These are phyloP conservation scores for Pseudogymnoascus sp. DNA, from an alignment of 2,329 filamentous ascomycete species.

Conservation along the genomic window DNA sequence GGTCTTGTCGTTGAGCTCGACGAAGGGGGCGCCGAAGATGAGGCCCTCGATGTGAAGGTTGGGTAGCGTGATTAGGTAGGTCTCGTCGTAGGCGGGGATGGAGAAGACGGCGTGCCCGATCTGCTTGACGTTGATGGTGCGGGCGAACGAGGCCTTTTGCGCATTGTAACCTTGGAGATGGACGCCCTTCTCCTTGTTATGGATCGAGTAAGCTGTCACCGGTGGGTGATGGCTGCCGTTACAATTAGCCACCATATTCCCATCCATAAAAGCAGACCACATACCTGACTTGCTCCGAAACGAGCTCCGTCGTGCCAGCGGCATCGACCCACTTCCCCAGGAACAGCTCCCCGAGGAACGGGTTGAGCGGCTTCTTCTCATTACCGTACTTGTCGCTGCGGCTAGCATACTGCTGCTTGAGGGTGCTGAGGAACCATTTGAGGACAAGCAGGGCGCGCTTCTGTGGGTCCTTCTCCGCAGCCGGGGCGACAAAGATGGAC, in stretches of 20 bases:
- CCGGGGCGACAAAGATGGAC: constrained; percentile 69
- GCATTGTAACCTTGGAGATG: constrained; percentile 83
- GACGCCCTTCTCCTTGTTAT: constrained; percentile 76
- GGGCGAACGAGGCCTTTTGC: constrained; percentile 89
- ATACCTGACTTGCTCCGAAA: constrained; percentile 87
- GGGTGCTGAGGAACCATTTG: constrained; percentile 89
- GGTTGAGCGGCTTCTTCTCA: constrained; percentile 97
- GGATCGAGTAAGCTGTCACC: constrained; percentile 87
- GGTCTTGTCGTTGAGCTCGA: constrained; percentile 78
- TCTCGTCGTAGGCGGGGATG: constrained; percentile 48
- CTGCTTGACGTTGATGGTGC: constrained; percentile 91
- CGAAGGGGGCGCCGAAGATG: constrained; percentile 76
- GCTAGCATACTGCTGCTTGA: constrained; percentile 75
- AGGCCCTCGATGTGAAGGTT: constrained; percentile 89
- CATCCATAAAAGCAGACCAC: constrained; percentile 5
- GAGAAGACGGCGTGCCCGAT: constrained; percentile 81
- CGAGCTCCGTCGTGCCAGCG: constrained; percentile 71
- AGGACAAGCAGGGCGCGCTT: constrained; percentile 82
- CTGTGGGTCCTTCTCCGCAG: constrained; percentile 67
- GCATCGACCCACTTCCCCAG: constrained; percentile 82
- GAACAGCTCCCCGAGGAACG: constrained; percentile 92
- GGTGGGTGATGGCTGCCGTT: constrained; percentile 72
- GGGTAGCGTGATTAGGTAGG: constrained; percentile 85
- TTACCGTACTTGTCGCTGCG: constrained; percentile 73
- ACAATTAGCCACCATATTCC: not conserved